Percentiles rank a stretch among this genome's conserved stretches.
phyloP scores from a whole-genome alignment of 768 basidiomycete species.

The Mrakia blollopis region DNA sequence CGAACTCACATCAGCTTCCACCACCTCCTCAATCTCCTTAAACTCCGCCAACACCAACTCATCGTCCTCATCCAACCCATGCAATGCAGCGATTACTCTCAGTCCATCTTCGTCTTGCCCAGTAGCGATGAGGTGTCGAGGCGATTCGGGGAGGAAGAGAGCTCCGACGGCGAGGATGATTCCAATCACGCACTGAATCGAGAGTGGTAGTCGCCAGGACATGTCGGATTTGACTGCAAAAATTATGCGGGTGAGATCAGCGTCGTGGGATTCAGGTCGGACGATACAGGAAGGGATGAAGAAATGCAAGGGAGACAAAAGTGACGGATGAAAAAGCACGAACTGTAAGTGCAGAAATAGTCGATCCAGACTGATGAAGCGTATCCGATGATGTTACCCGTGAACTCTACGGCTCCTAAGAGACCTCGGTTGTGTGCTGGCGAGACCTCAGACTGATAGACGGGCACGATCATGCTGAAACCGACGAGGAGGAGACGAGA shows the following conservation, averaged over 20 bases:
- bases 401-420: conserved; percentile 92
- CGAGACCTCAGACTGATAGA: conserved; percentile 92
- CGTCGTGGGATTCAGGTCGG: no score
- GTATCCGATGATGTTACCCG: conserved; percentile 72
- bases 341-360: conserved; percentile 77
- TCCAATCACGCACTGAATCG: conserved; percentile 69
- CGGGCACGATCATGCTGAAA: conserved; percentile 81
- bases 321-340: background rate
- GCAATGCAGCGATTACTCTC: conserved; percentile 78
- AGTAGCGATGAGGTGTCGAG: conserved; percentile 82
- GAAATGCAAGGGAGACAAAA: no score
- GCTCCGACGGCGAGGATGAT: conserved; percentile 70
- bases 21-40: conserved; percentile 72
- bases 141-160: conserved; percentile 82
- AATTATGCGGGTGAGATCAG: background rate
- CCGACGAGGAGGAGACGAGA: conserved; percentile 46
- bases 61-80: conserved; percentile 71
- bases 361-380: conserved; percentile 89
- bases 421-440: conserved; percentile 87
- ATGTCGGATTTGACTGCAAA: conserved; percentile 60
- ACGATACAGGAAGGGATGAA: no score
- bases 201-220: conserved; percentile 87
- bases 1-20: conserved; percentile 44
- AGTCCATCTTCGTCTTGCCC: conserved; percentile 78
- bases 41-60: conserved; percentile 73